phyloP scores from a whole-genome alignment of 2,329 filamentous ascomycete species.

The Diaporthe ampelina region DNA sequence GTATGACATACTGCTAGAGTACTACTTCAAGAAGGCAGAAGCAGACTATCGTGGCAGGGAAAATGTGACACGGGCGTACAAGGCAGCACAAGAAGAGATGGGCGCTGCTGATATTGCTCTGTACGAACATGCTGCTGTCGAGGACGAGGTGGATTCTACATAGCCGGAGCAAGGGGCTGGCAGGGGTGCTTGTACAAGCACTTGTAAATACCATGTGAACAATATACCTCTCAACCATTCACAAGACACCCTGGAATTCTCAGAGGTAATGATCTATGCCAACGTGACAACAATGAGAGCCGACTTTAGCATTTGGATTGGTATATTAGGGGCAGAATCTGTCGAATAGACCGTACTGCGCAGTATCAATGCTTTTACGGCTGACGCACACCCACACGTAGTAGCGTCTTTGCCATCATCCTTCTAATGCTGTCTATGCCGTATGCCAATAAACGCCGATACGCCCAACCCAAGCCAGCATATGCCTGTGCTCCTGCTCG shows the following conservation, averaged over 20 bases:
- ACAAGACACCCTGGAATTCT: not conserved
- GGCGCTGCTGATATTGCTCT: conserved; percentile 3
- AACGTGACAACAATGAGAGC: not conserved
- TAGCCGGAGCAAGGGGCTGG: not conserved
- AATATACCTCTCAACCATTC: conserved; percentile 12
- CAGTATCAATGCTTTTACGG: conserved; percentile 9
- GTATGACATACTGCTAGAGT: conserved; percentile 36
- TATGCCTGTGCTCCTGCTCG: conserved; percentile 18
- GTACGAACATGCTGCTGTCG: not conserved
- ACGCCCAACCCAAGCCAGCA: conserved; percentile 3
- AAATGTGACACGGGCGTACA: not conserved
- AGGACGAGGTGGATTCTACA: not conserved
- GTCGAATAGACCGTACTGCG: not conserved
- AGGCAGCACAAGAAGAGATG: conserved; percentile 34
- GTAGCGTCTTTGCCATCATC: not conserved
- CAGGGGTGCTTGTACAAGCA: not conserved
- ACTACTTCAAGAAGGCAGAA: conserved; percentile 36
- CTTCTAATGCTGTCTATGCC: conserved; percentile 32
- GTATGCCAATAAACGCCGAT: conserved; percentile 1
- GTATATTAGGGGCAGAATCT: not conserved
- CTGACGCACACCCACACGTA: not conserved
- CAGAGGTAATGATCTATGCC: too few relatives aligned
- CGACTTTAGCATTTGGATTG: not conserved
- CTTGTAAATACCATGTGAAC: not conserved
- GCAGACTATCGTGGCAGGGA: not conserved